These are phyloP conservation scores for Ceratobasidium sp. DNA, from an alignment of 1,284 basidiomycete species.

Conservation along the genomic window DNA sequence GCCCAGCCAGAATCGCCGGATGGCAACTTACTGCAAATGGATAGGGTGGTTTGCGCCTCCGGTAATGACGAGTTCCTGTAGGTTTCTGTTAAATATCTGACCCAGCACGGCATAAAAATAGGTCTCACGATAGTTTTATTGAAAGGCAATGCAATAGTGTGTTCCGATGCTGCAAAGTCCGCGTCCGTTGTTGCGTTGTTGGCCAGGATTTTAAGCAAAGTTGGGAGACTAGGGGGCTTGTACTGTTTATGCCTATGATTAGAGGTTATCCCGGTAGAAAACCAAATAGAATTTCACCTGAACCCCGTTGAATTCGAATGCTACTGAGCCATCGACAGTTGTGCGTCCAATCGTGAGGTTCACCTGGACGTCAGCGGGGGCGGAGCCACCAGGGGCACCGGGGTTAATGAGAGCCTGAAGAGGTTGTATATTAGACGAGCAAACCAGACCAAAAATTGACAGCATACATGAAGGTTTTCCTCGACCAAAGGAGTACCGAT, in stretches of 20 bases:
- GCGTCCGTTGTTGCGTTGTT: conserved; percentile 33
- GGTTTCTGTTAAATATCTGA: background rate
- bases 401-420: conserved; percentile 33
- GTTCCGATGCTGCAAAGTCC: conserved; percentile 14
- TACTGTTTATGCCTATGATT: background rate
- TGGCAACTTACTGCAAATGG: conserved; percentile 23
- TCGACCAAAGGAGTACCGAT: conserved; percentile 26
- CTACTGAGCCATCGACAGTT: conserved; percentile 4
- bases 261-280: background rate
- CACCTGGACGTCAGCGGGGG: conserved; percentile 20
- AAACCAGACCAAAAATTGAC: background rate
- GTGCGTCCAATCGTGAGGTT: conserved; percentile 29
- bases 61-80: conserved; percentile 17
- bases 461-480: conserved; percentile 30
- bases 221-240: conserved; percentile 26
- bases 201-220: conserved; percentile 27
- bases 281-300: background rate
- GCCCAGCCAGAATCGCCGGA: background rate
- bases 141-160: conserved; percentile 19
- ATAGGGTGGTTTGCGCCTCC: conserved; percentile 34
- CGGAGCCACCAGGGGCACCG: conserved; percentile 29
- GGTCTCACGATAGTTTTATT: conserved; percentile 30
- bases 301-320: conserved; percentile 29
- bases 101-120: no score
- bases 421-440: background rate